Conservation (phyloP, 176 grass and related monocot genomes). For the Secale cereale region DNA sequence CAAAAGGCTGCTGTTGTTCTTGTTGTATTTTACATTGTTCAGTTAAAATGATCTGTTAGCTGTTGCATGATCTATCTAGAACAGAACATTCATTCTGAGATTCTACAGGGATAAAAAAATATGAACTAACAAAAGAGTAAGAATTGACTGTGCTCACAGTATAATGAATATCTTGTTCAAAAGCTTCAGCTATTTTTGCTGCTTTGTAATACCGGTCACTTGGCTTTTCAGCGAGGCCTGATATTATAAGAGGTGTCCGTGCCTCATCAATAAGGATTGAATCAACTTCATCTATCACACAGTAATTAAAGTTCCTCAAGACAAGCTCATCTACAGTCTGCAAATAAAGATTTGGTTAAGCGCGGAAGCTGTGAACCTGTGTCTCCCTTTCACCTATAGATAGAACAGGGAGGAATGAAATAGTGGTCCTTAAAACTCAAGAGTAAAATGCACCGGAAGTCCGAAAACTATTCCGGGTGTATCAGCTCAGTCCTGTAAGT, state of each 20-base stretch:
- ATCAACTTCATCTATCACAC: conserved; percentile 99
- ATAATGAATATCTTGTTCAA: conserved; percentile 94
- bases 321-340: conserved; percentile 98
- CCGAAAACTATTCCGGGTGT: neutral
- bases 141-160: conserved; percentile 51
- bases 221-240: conserved; percentile 87
- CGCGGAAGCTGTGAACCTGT: conserved; percentile 3
- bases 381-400: neutral
- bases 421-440: neutral
- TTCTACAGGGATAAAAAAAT: conserved; percentile 7
- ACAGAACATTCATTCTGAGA: conserved; percentile 20
- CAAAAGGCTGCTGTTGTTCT: neutral
- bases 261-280: conserved; percentile 99
- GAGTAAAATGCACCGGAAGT: neutral
- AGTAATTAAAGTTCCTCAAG: conserved; percentile 95
- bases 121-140: conserved; percentile 6
- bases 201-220: conserved; percentile 92
- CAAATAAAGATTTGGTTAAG: conserved; percentile 30
- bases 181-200: conserved; percentile 94
- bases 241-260: conserved; percentile 97
- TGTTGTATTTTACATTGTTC: neutral
- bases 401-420: neutral
- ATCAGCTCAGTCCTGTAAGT: neutral
- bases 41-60: neutral
- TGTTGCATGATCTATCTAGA: neutral